A percentile compares a stretch with the other conserved stretches of the same genome.
phyloP scores from a whole-genome alignment of 23 red algal species.

The Pyropia yezoensis region DNA sequence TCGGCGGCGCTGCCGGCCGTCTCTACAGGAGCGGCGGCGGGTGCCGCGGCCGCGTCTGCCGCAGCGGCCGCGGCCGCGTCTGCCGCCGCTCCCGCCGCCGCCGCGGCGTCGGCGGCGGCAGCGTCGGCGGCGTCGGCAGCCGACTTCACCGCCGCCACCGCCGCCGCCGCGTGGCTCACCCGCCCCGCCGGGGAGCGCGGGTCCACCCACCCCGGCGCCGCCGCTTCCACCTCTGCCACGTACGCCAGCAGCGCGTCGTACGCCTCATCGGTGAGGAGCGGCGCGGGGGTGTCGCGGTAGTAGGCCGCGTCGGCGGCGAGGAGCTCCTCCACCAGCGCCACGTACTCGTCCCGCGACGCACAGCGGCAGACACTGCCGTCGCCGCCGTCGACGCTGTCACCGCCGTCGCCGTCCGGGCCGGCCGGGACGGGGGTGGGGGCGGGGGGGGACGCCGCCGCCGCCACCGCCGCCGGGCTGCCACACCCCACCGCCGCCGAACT shows the following conservation, averaged over 20 bases:
- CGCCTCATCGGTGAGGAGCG: constrained; percentile 48
- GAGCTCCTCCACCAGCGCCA: constrained; percentile 36
- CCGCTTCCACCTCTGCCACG: constrained; percentile 36
- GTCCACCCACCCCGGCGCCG: constrained; percentile 43
- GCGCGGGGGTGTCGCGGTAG: constrained; percentile 45
- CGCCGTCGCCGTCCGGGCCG: no score
- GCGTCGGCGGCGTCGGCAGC: constrained; percentile 23
- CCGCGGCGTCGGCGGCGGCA: constrained; percentile 13
- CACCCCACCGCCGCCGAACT: no score
- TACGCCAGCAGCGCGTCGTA: constrained; percentile 66
- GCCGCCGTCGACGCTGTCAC: no score
- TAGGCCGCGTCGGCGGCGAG: constrained; percentile 36
- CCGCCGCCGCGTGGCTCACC: constrained; percentile 43
- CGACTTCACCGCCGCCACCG: constrained; percentile 16
- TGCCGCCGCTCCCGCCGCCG: constrained; percentile 19
- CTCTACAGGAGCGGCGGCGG: no score
- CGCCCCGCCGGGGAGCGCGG: constrained; percentile 47
- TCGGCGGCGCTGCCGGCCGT: no score
- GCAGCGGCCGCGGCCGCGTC: not conserved
- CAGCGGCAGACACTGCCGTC: no score
- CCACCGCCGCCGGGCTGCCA: no score
- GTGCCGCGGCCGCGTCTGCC: no score
- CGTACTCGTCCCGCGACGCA: not conserved
- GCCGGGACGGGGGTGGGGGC: no score
- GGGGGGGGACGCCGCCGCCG: no score